Conservation (phyloP, 2,329 filamentous ascomycete genomes). For the Verticillium albo-atrum region DNA sequence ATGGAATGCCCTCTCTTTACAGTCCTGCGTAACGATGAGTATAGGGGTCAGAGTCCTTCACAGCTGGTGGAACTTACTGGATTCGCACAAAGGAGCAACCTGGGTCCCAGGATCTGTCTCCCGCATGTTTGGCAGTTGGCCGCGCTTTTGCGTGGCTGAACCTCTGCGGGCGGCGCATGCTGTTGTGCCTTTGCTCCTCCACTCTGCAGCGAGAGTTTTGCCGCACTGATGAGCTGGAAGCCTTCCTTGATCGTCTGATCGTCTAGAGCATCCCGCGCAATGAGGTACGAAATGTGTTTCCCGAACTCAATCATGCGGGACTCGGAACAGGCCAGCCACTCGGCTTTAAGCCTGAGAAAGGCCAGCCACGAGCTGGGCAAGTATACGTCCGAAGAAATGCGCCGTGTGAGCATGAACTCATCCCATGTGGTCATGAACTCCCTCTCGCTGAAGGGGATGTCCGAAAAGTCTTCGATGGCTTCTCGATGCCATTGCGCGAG, state of each 20-base stretch:
- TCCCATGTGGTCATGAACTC: slow-evolving; percentile 58
- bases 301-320: slow-evolving; percentile 49
- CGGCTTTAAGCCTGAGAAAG: slow-evolving; percentile 45
- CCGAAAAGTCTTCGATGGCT: slow-evolving; percentile 51
- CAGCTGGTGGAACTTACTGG: slow-evolving; percentile 31
- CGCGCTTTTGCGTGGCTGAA: slow-evolving; percentile 34
- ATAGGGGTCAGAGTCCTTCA: neutral
- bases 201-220: neutral
- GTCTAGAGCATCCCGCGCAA: slow-evolving; percentile 42
- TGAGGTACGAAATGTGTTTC: slow-evolving; percentile 47
- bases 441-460: slow-evolving; percentile 49
- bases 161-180: slow-evolving; percentile 19
- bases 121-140: slow-evolving; percentile 45
- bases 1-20: slow-evolving; percentile 42
- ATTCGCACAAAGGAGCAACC: slow-evolving; percentile 45
- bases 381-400: slow-evolving; percentile 46
- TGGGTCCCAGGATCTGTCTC: slow-evolving; percentile 41
- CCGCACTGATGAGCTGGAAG: slow-evolving; percentile 34
- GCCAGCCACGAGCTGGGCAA: slow-evolving; percentile 46
- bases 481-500: slow-evolving; percentile 56
- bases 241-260: slow-evolving; percentile 39
- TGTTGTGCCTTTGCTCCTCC: neutral
- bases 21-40: slow-evolving; percentile 28
- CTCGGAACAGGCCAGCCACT: slow-evolving; percentile 46
- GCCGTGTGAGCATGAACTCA: slow-evolving; percentile 45